Conservation (phyloP, 2,329 filamentous ascomycete species). For the Cadophora sp. region DNA sequence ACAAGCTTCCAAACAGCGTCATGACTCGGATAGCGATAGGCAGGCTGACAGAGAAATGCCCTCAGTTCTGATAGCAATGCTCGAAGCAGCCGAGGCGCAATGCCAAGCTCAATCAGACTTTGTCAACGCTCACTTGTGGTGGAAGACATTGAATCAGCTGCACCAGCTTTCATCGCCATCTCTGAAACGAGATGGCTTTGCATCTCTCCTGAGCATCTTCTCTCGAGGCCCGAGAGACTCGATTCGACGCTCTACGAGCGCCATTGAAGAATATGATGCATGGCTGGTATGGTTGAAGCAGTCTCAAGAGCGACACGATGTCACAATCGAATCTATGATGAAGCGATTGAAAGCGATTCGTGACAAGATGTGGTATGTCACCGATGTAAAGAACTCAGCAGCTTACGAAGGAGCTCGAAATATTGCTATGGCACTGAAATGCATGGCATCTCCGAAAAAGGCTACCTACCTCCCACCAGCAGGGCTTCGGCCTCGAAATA, state of each 20-base stretch:
- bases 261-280: slow-evolving; percentile 79
- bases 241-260: slow-evolving; percentile 71
- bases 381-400: slow-evolving; percentile 88
- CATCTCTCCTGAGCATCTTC: slow-evolving; percentile 76
- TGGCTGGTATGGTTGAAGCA: slow-evolving; percentile 87
- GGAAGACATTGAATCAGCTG: slow-evolving; percentile 80
- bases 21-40: slow-evolving; percentile 40
- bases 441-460: slow-evolving; percentile 76
- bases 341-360: slow-evolving; percentile 75
- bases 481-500: slow-evolving; percentile 46
- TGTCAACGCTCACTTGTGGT: slow-evolving; percentile 83
- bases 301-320: slow-evolving; percentile 79
- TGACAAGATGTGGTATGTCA: slow-evolving; percentile 99
- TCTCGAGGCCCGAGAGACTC: slow-evolving; percentile 73
- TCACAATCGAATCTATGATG: slow-evolving; percentile 77
- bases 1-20: slow-evolving; percentile 31
- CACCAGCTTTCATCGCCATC: slow-evolving; percentile 65
- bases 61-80: slow-evolving; percentile 71
- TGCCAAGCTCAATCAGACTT: slow-evolving; percentile 83
- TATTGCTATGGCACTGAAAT: slow-evolving; percentile 85
- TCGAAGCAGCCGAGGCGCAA: slow-evolving; percentile 77
- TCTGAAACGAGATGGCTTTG: slow-evolving; percentile 71
- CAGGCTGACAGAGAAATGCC: slow-evolving; percentile 52
- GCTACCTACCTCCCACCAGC: slow-evolving; percentile 38
- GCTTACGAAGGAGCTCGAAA: slow-evolving; percentile 87